Evolutionary conservation across 2,329 filamentous ascomycete genomes (phyloP).

Genomic region (Talaromyces sp.): DNA sequence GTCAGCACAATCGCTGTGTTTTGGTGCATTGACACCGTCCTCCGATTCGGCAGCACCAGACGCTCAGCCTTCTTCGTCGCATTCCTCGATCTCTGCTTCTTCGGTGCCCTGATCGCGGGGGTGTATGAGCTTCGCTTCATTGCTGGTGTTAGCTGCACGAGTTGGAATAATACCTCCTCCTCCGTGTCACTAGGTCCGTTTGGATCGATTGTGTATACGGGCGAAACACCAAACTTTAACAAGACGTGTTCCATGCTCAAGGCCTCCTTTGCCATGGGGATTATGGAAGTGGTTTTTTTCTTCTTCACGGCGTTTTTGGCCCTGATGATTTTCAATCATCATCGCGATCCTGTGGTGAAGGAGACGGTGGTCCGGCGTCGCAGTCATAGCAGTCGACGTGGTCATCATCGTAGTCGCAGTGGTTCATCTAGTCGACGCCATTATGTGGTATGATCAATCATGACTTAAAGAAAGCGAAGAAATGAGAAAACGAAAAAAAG

Average conservation of each 20-base stretch:
- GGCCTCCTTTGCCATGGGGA: slow-evolving; percentile 79
- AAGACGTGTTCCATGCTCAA: slow-evolving; percentile 91
- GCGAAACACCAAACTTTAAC: slow-evolving; percentile 51
- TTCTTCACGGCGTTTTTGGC: slow-evolving; percentile 70
- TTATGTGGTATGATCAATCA: slow-evolving; percentile 16
- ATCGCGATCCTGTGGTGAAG: slow-evolving; percentile 32
- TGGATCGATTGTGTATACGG: slow-evolving; percentile 47
- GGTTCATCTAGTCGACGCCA: slow-evolving; percentile 16
- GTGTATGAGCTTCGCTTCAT: slow-evolving; percentile 57
- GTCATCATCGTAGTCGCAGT: slow-evolving; percentile 20
- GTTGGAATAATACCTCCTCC: slow-evolving; percentile 51
- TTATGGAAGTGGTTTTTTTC: slow-evolving; percentile 82
- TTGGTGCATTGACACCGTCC: slow-evolving; percentile 57
- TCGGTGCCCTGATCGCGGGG: slow-evolving; percentile 58
- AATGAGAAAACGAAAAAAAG: neutral
- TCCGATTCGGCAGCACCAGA: slow-evolving; percentile 55
- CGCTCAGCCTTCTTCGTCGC: slow-evolving; percentile 57
- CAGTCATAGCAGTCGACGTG: slow-evolving; percentile 33
- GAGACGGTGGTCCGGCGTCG: slow-evolving; percentile 34
- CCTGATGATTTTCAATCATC: slow-evolving; percentile 35
- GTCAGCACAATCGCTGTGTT: slow-evolving; percentile 56
- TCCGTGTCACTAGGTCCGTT: slow-evolving; percentile 59
- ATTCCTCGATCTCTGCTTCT: slow-evolving; percentile 57
- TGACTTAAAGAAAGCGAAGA: neutral
- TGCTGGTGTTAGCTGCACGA: slow-evolving; percentile 60